Base-by-base conservation (phyloP, 768 basidiomycete species). In the Tulasnella sp. region DNA sequence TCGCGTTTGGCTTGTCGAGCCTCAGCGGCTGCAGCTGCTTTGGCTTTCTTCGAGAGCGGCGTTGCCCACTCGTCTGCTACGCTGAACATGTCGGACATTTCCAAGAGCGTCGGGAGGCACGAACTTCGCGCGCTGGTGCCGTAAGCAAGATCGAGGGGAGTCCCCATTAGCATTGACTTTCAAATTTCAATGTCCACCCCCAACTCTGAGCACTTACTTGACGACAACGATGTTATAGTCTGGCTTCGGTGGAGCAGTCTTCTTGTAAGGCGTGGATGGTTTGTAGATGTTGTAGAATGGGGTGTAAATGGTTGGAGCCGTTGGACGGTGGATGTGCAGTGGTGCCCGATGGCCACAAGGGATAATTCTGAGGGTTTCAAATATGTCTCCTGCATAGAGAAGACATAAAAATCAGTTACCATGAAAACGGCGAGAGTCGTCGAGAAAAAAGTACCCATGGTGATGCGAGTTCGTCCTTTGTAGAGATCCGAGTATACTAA, bases 231-330 rank as follows among this genome's bases (percentile, higher is more conserved):
- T 86, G 75, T 91, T 89, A 85, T 95, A 99, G 85, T 98, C 95
- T 2, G 97, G 95, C 1, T 88, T 87, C 8, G 92, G 91, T 7
- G 93, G 94, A 0, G 89, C 86, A 0, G 91, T 92, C 86, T 92
- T 95, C 84, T 90, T 92, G 86, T 91, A 97, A 10, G 93, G 88
- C 0, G 95, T 94, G 9, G 91, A 91, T 2, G 97, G 97, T 83
- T 97, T 98, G 87, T 97, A 97, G 5, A 95, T 87, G 83, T 98
- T 93, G 85, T 88, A 99, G 86, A 98, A 98, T 4, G 95, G 88
- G 75, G 89, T 87, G 84, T 97, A 98, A 0, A 93, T 92, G 0
- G 92, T 89, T 2, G 84, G 74, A 8, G 44, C 19, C 36, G 52
- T n/a, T 74, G 82, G 79, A 44, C 83, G 81, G 5, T 85, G 82